Evolutionary conservation across 2,329 filamentous ascomycete species (phyloP).

Genomic region (Lecanosticta acicola): DNA sequence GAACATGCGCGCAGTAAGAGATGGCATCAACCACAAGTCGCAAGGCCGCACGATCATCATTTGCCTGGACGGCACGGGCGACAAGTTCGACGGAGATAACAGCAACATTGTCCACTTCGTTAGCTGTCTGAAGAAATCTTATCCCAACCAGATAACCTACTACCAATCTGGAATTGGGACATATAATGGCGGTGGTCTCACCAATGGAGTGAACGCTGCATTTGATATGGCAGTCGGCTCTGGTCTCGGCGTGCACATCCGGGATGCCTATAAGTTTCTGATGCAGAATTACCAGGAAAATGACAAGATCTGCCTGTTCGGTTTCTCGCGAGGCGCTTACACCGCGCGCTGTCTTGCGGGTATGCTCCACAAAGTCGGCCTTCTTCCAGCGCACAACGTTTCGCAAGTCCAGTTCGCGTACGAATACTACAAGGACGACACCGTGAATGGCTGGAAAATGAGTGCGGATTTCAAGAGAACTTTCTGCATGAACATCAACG

Average conservation of each 20-base stretch:
- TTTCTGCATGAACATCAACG: constrained; percentile 40
- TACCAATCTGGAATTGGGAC: constrained; percentile 46
- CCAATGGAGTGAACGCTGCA: constrained; percentile 36
- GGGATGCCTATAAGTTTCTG: constrained; percentile 42
- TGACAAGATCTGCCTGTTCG: constrained; percentile 19
- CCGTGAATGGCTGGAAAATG: constrained; percentile 37
- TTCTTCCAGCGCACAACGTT: constrained; percentile 31
- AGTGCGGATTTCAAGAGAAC: constrained; percentile 41
- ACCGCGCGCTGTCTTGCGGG: constrained; percentile 46
- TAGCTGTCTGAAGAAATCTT: constrained; percentile 41
- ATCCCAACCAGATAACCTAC: constrained; percentile 35
- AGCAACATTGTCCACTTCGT: constrained; percentile 44
- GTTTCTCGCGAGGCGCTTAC: constrained; percentile 35
- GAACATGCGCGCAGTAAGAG: constrained; percentile 28
- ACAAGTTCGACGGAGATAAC: constrained; percentile 39
- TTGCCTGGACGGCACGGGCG: constrained; percentile 39
- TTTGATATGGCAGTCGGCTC: constrained; percentile 43
- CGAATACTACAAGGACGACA: constrained; percentile 41
- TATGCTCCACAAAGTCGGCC: constrained; percentile 42
- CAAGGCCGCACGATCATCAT: constrained; percentile 36
- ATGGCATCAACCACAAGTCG: constrained; percentile 17
- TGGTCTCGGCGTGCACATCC: constrained; percentile 35
- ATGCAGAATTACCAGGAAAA: constrained; percentile 29
- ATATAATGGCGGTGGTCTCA: constrained; percentile 38
- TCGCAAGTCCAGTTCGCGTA: constrained; percentile 42